Conservation (phyloP, 352 stramenopile species). For the Synura sp. region DNA sequence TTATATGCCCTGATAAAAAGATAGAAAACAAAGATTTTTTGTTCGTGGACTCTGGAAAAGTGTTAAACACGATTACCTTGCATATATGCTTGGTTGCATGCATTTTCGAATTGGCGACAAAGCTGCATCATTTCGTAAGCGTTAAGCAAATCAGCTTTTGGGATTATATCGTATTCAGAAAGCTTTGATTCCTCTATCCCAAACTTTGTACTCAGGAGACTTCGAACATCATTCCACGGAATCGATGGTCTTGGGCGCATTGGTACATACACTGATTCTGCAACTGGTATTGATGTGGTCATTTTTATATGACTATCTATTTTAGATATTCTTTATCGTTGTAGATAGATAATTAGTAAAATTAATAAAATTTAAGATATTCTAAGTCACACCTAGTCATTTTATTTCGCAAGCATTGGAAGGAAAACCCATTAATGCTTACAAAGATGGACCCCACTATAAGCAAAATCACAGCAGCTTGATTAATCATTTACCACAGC, state of each 20-base stretch:
- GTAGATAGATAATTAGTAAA: too few species aligned
- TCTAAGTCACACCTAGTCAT: too few species aligned
- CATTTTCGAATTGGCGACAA: constrained; percentile 73
- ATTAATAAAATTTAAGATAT: too few species aligned
- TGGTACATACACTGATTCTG: too few species aligned
- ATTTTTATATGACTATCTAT: too few species aligned
- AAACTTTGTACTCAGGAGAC: background rate
- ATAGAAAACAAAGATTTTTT: background rate
- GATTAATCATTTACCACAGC: too few species aligned
- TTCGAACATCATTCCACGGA: background rate
- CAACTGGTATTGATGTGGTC: too few species aligned
- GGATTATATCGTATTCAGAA: constrained; percentile 53
- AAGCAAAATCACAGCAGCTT: too few species aligned
- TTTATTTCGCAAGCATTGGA: too few species aligned
- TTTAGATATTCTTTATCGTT: too few species aligned
- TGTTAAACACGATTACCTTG: constrained; percentile 43
- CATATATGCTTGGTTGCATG: constrained; percentile 70
- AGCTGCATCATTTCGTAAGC: constrained; percentile 74
- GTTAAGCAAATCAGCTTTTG: constrained; percentile 65
- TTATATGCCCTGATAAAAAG: constrained; percentile 73
- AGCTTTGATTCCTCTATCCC: background rate
- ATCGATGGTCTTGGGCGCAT: background rate
- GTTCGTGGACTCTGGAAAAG: background rate
- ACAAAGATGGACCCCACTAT: too few species aligned
- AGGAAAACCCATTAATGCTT: too few species aligned